A percentile compares a stretch with the other conserved stretches of the same genome.
phyloP scores from a whole-genome alignment of 2,329 filamentous ascomycete genomes.

The Aspergillus alliaceus region DNA sequence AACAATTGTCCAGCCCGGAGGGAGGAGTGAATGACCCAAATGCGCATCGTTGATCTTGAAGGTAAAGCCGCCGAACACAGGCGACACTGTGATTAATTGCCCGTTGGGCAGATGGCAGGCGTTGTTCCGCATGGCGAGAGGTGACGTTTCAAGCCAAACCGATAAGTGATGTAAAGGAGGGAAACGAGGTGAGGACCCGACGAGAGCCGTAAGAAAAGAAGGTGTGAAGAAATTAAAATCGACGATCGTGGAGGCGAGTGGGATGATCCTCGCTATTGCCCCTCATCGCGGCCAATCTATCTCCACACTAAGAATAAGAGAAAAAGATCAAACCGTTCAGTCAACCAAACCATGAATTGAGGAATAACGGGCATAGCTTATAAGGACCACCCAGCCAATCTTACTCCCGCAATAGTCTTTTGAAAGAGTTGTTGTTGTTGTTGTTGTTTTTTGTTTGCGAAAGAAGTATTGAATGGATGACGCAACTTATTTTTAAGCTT shows the following conservation, averaged over 20 bases:
- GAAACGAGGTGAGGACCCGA: not conserved
- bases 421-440: too few species aligned
- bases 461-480: too few species aligned
- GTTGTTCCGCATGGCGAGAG: constrained; percentile 26
- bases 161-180: not conserved
- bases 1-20: constrained; percentile 86
- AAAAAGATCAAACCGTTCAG: not conserved
- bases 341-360: not conserved
- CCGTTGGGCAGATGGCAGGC: constrained; percentile 75
- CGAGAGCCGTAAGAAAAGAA: not conserved
- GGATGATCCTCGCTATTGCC: not conserved
- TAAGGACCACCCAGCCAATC: not conserved
- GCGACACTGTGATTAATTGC: constrained; percentile 75
- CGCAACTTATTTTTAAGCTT: not conserved
- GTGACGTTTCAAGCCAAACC: not conserved
- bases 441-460: too few species aligned
- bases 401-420: not conserved
- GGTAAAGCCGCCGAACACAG: constrained; percentile 86
- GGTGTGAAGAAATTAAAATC: not conserved
- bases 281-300: not conserved
- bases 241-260: not conserved
- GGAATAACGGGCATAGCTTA: not conserved
- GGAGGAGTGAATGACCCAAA: constrained; percentile 63
- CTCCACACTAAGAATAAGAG: not conserved
- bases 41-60: constrained; percentile 82